Base-by-base conservation (phyloP, 306 rosid genomes). In the Cicer cuneatum region DNA sequence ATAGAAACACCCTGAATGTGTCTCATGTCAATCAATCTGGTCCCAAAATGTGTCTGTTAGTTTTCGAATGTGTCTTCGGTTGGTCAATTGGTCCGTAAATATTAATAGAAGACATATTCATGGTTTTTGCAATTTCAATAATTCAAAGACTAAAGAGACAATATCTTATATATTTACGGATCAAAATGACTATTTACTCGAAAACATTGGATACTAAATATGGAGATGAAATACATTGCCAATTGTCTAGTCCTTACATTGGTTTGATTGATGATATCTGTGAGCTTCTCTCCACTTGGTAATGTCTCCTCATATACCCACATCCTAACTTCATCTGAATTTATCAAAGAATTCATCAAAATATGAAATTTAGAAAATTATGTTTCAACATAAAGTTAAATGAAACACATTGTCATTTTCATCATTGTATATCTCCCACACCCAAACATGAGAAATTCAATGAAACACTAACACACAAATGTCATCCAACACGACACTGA, bases 261-360 rank as follows among this genome's bases (percentile, higher is more conserved):
- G 82, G 82, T 81, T 80, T 73, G 76, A 81, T 95, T 95, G 87
- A 95, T 95, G 68, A 78, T 93, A 73, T 90, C 98, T 41, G 98
- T 89, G 77, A 95, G 96, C 86, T 92, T 92, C 52, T 87, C 93
- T 7, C 98, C 99, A 79, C 80, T 78, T 57, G 92, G 91, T 58
- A 95, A 78, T 63, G 87, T 92, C 73, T 92, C 99, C 85, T 95
- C 99, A 59, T 33, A 92, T 41, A 95, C 99, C 99, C 99, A 92
- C 98, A 92, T 92, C 74, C 99, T 88, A 62, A 95, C 99, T 78
- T 95, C 97, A 82, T 92, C 99, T 95, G 85, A 77, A 76, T 81
- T 76, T 71, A 68, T 47, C 51, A 40, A 2, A 72, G 6, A 56
- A 65, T 2, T 47, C 74, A 77, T 80, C 83, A 83, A 60, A 57